phyloP scores from a whole-genome alignment of 1,284 basidiomycete genomes.

The Ceraceosorus guamensis region DNA sequence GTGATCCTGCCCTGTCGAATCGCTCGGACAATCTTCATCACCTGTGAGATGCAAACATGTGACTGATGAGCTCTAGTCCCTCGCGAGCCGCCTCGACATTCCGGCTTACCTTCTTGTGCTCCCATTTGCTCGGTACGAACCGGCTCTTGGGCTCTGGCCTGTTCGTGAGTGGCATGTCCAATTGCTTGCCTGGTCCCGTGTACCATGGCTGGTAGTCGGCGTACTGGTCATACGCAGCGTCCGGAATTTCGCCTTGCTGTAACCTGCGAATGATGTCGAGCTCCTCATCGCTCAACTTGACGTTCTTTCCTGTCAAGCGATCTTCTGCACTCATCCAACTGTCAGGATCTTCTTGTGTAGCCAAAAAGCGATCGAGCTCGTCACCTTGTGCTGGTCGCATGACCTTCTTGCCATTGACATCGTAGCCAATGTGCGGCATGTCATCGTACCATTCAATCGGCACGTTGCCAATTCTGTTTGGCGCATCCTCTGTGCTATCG shows the following conservation, averaged over 20 bases:
- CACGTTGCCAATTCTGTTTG: conserved; percentile 88
- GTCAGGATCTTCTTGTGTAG: conserved; percentile 83
- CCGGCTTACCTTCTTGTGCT: conserved; percentile 81
- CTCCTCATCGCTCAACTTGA: conserved; percentile 80
- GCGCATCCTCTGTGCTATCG: conserved; percentile 88
- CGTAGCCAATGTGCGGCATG: conserved; percentile 96
- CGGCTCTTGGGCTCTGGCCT: conserved; percentile 92
- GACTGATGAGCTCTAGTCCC: neutral
- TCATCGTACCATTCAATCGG: conserved; percentile 99
- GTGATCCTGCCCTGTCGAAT: conserved; percentile 91
- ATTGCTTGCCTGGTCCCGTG: conserved; percentile 88
- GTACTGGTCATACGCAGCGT: conserved; percentile 71
- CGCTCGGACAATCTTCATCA: conserved; percentile 99
- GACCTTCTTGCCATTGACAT: conserved; percentile 88
- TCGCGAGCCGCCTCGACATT: neutral
- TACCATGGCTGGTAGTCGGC: conserved; percentile 94
- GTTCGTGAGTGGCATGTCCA: conserved; percentile 81
- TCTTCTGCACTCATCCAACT: conserved; percentile 93
- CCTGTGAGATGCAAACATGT: conserved; percentile 52
- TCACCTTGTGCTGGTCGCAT: conserved; percentile 90
- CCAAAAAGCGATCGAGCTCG: conserved; percentile 93
- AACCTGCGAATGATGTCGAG: conserved; percentile 88
- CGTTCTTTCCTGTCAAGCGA: conserved; percentile 76
- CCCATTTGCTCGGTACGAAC: conserved; percentile 98
- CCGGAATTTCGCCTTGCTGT: conserved; percentile 84